Percentiles rank a stretch among this genome's conserved stretches.
Conservation (phyloP, 129 eudicot genomes). For the Ambrosia artemisiifolia region DNA sequence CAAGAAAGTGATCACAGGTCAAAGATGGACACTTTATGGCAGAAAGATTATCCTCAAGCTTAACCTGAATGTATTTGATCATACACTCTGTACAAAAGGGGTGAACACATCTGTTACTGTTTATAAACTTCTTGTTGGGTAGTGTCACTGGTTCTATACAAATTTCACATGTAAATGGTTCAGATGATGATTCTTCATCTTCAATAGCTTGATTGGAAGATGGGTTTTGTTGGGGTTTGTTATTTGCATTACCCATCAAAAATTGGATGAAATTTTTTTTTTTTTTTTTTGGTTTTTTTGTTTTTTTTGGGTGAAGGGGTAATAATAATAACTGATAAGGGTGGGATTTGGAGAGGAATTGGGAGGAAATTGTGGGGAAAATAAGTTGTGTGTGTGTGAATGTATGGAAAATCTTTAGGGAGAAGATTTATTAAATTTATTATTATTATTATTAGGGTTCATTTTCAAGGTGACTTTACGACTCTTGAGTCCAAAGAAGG, state of each 20-base stretch:
- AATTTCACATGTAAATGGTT: constrained; percentile 60
- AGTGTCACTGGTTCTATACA: constrained; percentile 55
- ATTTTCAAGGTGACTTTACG: constrained; percentile 16
- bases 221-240: constrained; percentile 25
- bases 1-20: constrained; percentile 37
- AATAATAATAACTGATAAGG: not conserved
- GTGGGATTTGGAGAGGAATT: not conserved
- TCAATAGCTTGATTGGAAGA: not conserved
- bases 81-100: constrained; percentile 65
- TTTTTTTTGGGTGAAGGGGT: too few species aligned
- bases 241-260: constrained; percentile 46
- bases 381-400: not conserved
- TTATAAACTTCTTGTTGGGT: constrained; percentile 30
- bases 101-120: constrained; percentile 38
- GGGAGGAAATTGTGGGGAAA: not conserved
- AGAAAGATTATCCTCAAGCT: constrained; percentile 46
- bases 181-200: constrained; percentile 25
- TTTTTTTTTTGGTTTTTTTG: too few species aligned
- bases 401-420: not conserved
- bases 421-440: constrained; percentile 9
- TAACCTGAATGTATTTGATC: constrained; percentile 53
- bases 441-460: not conserved
- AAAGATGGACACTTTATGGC: constrained; percentile 49
- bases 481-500: constrained; percentile 19
- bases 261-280: not conserved